These are phyloP conservation scores for Dichomitus squalens DNA, from an alignment of 1,284 basidiomycete genomes.

Conservation along the genomic window DNA sequence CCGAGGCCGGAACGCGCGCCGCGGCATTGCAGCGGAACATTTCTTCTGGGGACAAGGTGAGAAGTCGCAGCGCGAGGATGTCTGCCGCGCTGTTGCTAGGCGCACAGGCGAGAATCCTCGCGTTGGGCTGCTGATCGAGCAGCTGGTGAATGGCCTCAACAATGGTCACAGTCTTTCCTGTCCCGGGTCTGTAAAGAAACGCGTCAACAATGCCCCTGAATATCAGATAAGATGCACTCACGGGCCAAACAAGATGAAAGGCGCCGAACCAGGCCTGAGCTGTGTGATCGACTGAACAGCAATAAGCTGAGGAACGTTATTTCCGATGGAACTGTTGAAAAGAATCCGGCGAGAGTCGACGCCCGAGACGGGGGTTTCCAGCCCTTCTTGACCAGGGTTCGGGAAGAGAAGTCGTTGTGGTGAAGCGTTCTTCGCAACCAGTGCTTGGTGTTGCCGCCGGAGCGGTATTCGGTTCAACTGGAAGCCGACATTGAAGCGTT, in stretches of 20 bases:
- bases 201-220: not conserved
- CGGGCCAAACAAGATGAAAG: constrained; percentile 71
- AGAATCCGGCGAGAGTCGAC: constrained; percentile 21
- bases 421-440: constrained; percentile 42
- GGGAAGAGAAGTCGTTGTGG: constrained; percentile 48
- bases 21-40: constrained; percentile 71
- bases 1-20: constrained; percentile 47
- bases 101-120: constrained; percentile 63
- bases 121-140: constrained; percentile 41
- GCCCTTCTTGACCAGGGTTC: constrained; percentile 29
- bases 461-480: constrained; percentile 57
- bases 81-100: constrained; percentile 67
- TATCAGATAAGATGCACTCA: constrained; percentile 39
- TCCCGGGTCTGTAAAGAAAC: constrained; percentile 50
- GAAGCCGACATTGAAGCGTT: constrained; percentile 54
- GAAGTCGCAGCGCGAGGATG: constrained; percentile 56
- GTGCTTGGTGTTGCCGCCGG: constrained; percentile 58
- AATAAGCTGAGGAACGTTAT: constrained; percentile 52
- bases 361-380: constrained; percentile 13
- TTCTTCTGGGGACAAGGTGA: constrained; percentile 35
- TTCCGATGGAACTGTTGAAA: constrained; percentile 47
- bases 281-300: constrained; percentile 55
- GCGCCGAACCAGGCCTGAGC: constrained; percentile 47
- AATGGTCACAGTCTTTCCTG: constrained; percentile 70
- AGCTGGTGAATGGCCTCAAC: constrained; percentile 70